phyloP scores from a whole-genome alignment of 169 alveolate genomes.

The Eimeria acervulina region DNA sequence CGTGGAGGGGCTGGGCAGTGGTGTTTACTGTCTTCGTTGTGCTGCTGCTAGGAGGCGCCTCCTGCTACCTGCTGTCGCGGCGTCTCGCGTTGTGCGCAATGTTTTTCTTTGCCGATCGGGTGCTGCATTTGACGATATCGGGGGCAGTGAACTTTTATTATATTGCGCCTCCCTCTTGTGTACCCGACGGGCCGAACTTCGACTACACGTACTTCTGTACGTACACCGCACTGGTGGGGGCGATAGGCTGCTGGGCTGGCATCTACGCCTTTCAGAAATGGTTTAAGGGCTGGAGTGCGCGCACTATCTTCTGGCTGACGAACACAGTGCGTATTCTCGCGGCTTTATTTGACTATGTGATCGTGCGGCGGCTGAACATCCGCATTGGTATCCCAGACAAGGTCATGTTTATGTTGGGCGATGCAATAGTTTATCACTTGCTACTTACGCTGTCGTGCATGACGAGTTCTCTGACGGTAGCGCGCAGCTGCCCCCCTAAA shows the following conservation, averaged over 20 bases:
- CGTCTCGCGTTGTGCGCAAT: conserved; percentile 76
- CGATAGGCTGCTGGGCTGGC: conserved; percentile 76
- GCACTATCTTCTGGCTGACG: conserved; percentile 76
- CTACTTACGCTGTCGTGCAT: conserved; percentile 73
- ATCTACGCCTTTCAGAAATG: conserved; percentile 73
- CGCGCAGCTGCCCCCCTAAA: conserved; percentile 67
- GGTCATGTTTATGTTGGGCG: conserved; percentile 78
- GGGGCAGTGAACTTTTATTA: conserved; percentile 82
- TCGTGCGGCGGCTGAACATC: conserved; percentile 70
- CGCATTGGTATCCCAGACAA: conserved; percentile 81
- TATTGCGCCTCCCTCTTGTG: conserved; percentile 69
- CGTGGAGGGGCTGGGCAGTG: conserved; percentile 14
- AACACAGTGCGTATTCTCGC: conserved; percentile 79
- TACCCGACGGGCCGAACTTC: conserved; percentile 84
- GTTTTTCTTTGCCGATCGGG: conserved; percentile 70
- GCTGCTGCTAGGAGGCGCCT: conserved; percentile 12
- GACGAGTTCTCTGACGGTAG: conserved; percentile 79
- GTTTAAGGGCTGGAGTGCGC: conserved; percentile 76
- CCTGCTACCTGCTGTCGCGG: conserved; percentile 10
- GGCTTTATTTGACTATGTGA: conserved; percentile 74
- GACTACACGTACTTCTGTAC: conserved; percentile 83
- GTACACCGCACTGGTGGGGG: conserved; percentile 59
- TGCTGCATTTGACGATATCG: conserved; percentile 56
- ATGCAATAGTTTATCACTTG: conserved; percentile 78
- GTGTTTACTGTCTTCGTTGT: conserved; percentile 31